Evolutionary conservation across 805 yeast genomes (phyloP), one percentile per base, ranked within the genome.

Genomic region (Candida germanica): DNA sequence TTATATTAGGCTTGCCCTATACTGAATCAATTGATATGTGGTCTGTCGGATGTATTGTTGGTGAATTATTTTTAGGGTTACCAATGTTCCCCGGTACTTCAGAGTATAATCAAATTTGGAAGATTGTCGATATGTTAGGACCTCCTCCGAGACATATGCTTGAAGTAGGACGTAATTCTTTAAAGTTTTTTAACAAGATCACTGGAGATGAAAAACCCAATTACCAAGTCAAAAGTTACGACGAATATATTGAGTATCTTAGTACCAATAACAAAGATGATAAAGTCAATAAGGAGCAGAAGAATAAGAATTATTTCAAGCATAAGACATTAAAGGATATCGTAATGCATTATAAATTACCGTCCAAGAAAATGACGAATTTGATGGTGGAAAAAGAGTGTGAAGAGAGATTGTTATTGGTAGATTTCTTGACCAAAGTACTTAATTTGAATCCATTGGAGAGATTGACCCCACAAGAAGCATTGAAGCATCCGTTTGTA

Each of bases 391-490:
- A 85, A 38, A 74, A 74, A 48, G 97, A 91, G 58, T 69, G 80
- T 66, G 71, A 69, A 34, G 87, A 86, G 46, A 69, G 98, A 31
- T 71, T 69, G 32, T 71, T 84, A 26, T 69, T 91, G 38, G 67
- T 81, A 17, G 95, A 91, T 57, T 87, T 93, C 49, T 67, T 93
- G 32, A 60, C 69, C 28, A 95, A 95, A 17, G 73, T 87, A 7
- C 66, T 93, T 43, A 86, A 83, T 46, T 59, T 87, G 50, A 89
- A 91, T 58, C 98, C 98, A 0, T 71, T 93, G 49, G 96, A 88
- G 57, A 76, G 99, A 49, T 84, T 96, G 83, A 87, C 97, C 0
- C 98, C 98, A 9, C 96, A 87, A 48, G 97, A 93, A 58, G 98
- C 98, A 0, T 67, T 81, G 11, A 67, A 77, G 58, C 98, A 93